A percentile compares a stretch with the other conserved stretches of the same genome.
Evolutionary conservation across 1,284 basidiomycete genomes (phyloP).

Genomic region (Moesziomyces sp.): DNA sequence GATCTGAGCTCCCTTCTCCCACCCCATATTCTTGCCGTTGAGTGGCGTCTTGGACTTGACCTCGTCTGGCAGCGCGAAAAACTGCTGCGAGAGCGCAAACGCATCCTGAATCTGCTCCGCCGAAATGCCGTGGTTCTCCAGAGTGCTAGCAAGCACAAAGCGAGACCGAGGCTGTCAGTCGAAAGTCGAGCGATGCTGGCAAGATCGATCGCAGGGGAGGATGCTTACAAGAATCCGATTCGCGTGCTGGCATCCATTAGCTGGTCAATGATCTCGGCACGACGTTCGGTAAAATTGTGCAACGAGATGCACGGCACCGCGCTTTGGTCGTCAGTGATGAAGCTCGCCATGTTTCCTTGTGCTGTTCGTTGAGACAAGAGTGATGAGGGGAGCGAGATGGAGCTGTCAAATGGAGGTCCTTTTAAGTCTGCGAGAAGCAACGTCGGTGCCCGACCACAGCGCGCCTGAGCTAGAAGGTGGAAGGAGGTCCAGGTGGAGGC

Average conservation of each 20-base stretch:
- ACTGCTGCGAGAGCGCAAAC: slow-evolving; percentile 72
- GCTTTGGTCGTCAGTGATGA: slow-evolving; percentile 24
- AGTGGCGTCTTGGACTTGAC: slow-evolving; percentile 73
- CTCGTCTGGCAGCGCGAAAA: slow-evolving; percentile 73
- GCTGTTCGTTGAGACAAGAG: neutral
- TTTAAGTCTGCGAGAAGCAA: no score
- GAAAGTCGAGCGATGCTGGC: slow-evolving; percentile 52
- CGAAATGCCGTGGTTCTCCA: slow-evolving; percentile 70
- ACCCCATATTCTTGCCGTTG: slow-evolving; percentile 70
- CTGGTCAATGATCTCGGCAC: slow-evolving; percentile 54
- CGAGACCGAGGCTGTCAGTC: neutral
- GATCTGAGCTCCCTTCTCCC: slow-evolving; percentile 68
- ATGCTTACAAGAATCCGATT: slow-evolving; percentile 58
- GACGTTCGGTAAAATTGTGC: slow-evolving; percentile 50
- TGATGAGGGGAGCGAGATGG: no score
- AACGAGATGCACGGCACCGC: slow-evolving; percentile 53
- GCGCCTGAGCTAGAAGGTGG: no score
- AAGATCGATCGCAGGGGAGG: slow-evolving; percentile 44
- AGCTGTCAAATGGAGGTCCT: no score
- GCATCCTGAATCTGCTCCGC: slow-evolving; percentile 71
- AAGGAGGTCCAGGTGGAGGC: no score
- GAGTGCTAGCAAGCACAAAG: slow-evolving; percentile 22
- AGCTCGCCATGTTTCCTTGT: slow-evolving; percentile 5
- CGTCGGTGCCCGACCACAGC: no score
- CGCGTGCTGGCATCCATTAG: slow-evolving; percentile 50